Base-by-base conservation (phyloP, 2,329 filamentous ascomycete genomes). In the Diplodia scrobiculata region DNA sequence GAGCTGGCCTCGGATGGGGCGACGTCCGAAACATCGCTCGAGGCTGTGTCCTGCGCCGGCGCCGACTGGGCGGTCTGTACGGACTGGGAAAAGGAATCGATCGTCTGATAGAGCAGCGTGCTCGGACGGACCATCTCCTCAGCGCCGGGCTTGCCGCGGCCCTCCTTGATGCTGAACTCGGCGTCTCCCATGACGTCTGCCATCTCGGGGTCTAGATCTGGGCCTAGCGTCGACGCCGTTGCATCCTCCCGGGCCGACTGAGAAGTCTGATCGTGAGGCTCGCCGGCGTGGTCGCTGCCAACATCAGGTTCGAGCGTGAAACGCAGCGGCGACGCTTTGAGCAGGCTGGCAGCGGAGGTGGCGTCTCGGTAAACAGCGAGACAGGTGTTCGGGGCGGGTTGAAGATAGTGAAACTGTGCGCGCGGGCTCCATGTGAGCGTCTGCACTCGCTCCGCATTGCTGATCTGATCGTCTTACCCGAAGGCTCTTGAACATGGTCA, bases 401-500 rank as follows among this genome's bases (percentile, higher is more conserved):
- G 75, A 48, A 79, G 71, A 60, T 77, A 74, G 65, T 84, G 81
- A 70, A 32, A 62, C 58, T 52, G 29, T n/a, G 38, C 48, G 59
- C 17, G 47, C 53, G 48, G 58, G n/a, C 58, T 62, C 58, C 58
- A 62, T 55, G 59, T 67, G 45, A 68, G 65, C 45, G 59, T 65
- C 36, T 41, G 25, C 47, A 32, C 58, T 60, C 45, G 58, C 41
- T 32, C 58, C 58, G 45, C 58, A 62, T 62, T 50, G 58, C 58
- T 50, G 58, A 62, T 62, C 58, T 62, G 58, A 62, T 62, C 58
- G 21, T 70, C 73, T 14, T 65, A 79, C 78, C 63, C 74, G 77
- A 50, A 84, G 75, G 69, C 77, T 77, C 69, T 79, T 79, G 74
- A 78, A 84, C 69, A 79, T 78, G 68, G 78, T 78, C 52, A 84